Conservation (phyloP, 139 green algal species). For the Pseudopediastrum boryanum region DNA sequence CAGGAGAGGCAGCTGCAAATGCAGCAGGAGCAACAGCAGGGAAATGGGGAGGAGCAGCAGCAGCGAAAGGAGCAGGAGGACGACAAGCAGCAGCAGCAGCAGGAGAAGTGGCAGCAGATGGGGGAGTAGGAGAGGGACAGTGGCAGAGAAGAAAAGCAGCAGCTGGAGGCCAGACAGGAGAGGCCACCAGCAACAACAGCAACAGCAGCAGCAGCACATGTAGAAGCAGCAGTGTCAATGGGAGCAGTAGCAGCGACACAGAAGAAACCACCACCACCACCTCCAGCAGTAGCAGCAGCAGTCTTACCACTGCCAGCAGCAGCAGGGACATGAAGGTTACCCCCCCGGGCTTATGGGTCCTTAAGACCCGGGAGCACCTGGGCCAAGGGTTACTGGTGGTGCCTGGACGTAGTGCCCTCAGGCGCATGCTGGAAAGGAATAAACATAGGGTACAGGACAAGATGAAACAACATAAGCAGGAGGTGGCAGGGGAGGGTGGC, state of each 20-base stretch:
- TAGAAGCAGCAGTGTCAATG: neutral
- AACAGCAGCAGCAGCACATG: neutral
- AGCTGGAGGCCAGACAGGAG: no score
- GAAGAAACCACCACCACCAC: neutral
- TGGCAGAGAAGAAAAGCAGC: no score
- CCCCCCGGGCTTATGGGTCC: conserved; percentile 39
- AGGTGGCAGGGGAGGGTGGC: neutral
- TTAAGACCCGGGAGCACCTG: conserved; percentile 60
- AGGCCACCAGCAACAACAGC: neutral
- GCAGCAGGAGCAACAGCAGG: no score
- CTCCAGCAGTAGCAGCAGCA: neutral
- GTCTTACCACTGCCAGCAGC: neutral
- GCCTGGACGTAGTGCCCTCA: neutral
- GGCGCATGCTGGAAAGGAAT: conserved; percentile 17
- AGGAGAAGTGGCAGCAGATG: no score
- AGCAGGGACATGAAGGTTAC: neutral
- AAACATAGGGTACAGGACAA: neutral
- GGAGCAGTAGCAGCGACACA: neutral
- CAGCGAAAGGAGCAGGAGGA: no score
- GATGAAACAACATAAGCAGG: neutral
- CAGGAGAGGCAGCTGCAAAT: no score
- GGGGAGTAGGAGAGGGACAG: no score
- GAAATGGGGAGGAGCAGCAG: no score
- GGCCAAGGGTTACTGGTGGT: conserved; percentile 50
- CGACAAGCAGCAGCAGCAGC: no score